Conservation (phyloP, 805 yeast species). For the Saturnispora besseyi region DNA sequence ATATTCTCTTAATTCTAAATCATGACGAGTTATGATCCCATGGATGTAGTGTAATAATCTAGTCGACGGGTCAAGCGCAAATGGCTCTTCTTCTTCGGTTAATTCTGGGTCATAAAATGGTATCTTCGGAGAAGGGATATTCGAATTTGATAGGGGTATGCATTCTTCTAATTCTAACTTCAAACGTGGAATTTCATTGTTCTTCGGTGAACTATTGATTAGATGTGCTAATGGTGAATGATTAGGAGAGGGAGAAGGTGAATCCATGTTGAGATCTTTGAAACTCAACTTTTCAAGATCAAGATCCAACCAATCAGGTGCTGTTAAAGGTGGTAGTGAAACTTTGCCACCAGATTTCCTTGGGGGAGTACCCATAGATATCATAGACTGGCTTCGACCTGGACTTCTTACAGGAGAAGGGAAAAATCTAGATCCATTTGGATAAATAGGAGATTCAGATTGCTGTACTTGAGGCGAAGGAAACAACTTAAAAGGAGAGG, state of each 20-base stretch:
- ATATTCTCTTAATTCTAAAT: constrained; percentile 7
- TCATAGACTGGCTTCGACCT: not conserved
- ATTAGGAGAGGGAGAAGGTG: constrained; percentile 9
- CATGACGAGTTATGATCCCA: constrained; percentile 12
- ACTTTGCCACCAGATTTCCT: not conserved
- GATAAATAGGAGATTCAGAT: not conserved
- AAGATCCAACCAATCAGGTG: not conserved
- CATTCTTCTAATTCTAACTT: not conserved
- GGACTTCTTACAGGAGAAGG: not conserved
- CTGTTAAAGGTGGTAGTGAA: not conserved
- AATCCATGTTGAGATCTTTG: constrained; percentile 7
- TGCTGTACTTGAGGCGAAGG: not conserved
- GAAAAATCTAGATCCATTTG: constrained; percentile 2
- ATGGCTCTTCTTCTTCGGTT: not conserved
- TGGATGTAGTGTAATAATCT: constrained; percentile 13
- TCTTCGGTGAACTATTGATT: not conserved
- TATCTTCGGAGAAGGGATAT: constrained; percentile 11
- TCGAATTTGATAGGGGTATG: constrained; percentile 7
- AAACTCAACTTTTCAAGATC: constrained; percentile 7
- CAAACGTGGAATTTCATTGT: not conserved
- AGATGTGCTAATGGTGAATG: not conserved
- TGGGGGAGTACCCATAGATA: not conserved
- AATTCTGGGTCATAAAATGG: not conserved
- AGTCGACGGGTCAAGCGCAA: not conserved
- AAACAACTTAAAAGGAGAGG: not conserved